Evolutionary conservation across 805 yeast genomes (phyloP).

Genomic region (Kodamaea lidongshanica): DNA sequence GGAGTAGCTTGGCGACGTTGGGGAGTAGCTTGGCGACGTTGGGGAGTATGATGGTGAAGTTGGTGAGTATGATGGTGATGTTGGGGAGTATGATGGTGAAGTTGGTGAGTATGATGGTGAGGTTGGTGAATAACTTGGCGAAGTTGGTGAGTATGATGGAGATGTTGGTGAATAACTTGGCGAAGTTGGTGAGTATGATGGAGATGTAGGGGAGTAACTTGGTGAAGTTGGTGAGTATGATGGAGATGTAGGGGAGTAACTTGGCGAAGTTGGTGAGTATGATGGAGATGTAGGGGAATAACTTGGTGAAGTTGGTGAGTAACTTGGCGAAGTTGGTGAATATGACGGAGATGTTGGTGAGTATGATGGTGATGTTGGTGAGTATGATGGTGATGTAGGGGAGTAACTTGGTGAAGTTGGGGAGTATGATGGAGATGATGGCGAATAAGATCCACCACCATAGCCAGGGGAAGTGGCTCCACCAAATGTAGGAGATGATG

Average conservation of each 20-base stretch:
- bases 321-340: conserved; percentile 65
- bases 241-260: conserved; percentile 76
- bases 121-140: conserved; percentile 66
- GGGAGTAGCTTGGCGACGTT: conserved; percentile 22
- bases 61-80: conserved; percentile 24
- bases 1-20: conserved; percentile 59
- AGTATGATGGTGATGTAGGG: conserved; percentile 71
- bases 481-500: conserved; percentile 47
- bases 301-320: conserved; percentile 68
- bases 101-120: conserved; percentile 23
- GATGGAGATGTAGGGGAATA: conserved; percentile 56
- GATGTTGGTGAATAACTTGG: conserved; percentile 65
- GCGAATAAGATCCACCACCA: conserved; percentile 43
- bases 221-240: conserved; percentile 76
- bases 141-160: conserved; percentile 63
- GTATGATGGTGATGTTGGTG: conserved; percentile 51
- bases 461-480: conserved; percentile 44
- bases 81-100: conserved; percentile 22
- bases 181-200: conserved; percentile 72
- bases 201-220: conserved; percentile 70
- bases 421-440: conserved; percentile 54
- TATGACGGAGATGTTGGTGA: conserved; percentile 48
- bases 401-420: conserved; percentile 71
- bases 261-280: conserved; percentile 63
- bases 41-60: conserved; percentile 23